phyloP scores from a whole-genome alignment of 2,329 filamentous ascomycete genomes.

The Monilinia polystroma region DNA sequence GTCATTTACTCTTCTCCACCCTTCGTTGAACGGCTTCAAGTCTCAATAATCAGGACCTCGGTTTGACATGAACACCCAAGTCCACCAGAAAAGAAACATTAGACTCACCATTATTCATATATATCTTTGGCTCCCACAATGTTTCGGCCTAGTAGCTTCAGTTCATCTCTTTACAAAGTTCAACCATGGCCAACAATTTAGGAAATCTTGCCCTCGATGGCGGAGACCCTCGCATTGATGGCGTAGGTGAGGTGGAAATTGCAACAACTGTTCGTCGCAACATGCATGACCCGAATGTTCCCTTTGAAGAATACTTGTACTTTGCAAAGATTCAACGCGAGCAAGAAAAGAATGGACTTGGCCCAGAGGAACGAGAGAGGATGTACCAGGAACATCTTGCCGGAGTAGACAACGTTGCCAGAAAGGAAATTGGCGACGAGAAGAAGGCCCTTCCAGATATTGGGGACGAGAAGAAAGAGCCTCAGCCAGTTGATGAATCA shows the following conservation, averaged over 20 bases:
- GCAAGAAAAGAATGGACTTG: slow-evolving; percentile 31
- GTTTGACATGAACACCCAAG: not conserved
- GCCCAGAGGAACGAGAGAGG: slow-evolving; percentile 28
- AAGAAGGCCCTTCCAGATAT: slow-evolving; percentile 4
- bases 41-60: not conserved
- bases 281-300: slow-evolving; percentile 37
- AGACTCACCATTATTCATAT: slow-evolving; percentile 2
- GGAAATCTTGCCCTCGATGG: slow-evolving; percentile 21
- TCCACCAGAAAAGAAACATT: not conserved
- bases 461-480: slow-evolving; percentile 7
- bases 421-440: slow-evolving; percentile 21
- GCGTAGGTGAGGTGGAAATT: slow-evolving; percentile 13
- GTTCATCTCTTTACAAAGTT: not conserved
- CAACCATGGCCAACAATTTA: slow-evolving; percentile 21
- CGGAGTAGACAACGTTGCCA: slow-evolving; percentile 8
- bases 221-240: slow-evolving; percentile 22
- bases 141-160: not conserved
- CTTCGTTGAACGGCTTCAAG: not conserved
- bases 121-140: slow-evolving; percentile 2
- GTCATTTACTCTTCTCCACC: not conserved
- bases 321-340: slow-evolving; percentile 38
- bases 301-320: slow-evolving; percentile 41
- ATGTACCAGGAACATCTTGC: slow-evolving; percentile 27
- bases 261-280: slow-evolving; percentile 17
- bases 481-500: not conserved